A percentile compares a stretch with the other conserved stretches of the same genome.
Conservation (phyloP, 768 basidiomycete genomes). For the Coprinopsis strossmayeri region DNA sequence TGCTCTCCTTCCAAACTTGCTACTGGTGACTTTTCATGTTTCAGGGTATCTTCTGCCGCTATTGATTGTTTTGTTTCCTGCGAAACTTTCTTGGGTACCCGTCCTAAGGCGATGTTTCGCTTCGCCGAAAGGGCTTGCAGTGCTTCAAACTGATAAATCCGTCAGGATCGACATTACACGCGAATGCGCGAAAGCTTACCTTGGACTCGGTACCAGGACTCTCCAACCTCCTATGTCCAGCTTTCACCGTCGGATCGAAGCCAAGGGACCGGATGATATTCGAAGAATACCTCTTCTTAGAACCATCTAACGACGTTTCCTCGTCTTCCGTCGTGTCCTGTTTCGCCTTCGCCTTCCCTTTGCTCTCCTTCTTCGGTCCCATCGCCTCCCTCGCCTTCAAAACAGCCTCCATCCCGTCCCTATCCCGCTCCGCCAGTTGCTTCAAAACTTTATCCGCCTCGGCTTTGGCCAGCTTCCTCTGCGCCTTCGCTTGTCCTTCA, state of each 20-base stretch:
- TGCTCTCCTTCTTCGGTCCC: conserved; percentile 15
- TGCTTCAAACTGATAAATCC: conserved; percentile 42
- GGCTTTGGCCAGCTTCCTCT: conserved; percentile 49
- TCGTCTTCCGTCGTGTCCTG: conserved; percentile 15
- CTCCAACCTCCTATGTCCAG: conserved; percentile 35
- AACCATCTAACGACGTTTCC: conserved; percentile 6
- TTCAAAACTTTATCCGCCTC: conserved; percentile 60
- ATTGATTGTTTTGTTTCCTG: too few species aligned
- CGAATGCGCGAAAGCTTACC: conserved; percentile 29
- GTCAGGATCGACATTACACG: neutral
- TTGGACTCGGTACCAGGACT: conserved; percentile 46
- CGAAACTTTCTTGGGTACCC: neutral
- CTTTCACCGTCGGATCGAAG: conserved; percentile 67
- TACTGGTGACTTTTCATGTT: neutral
- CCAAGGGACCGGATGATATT: conserved; percentile 65
- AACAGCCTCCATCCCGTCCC: conserved; percentile 61
- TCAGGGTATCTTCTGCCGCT: neutral
- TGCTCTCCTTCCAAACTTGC: neutral
- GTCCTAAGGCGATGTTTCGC: neutral
- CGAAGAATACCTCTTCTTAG: conserved; percentile 48
- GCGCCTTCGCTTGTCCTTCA: conserved; percentile 71
- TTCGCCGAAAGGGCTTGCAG: conserved; percentile 21
- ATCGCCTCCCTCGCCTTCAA: conserved; percentile 48
- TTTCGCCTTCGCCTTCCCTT: conserved; percentile 14
- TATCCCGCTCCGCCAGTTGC: conserved; percentile 55